Evolutionary conservation across 176 grass and related monocot species (phyloP), one percentile per base, ranked within the genome.

Genomic region (Chloris gayana): DNA sequence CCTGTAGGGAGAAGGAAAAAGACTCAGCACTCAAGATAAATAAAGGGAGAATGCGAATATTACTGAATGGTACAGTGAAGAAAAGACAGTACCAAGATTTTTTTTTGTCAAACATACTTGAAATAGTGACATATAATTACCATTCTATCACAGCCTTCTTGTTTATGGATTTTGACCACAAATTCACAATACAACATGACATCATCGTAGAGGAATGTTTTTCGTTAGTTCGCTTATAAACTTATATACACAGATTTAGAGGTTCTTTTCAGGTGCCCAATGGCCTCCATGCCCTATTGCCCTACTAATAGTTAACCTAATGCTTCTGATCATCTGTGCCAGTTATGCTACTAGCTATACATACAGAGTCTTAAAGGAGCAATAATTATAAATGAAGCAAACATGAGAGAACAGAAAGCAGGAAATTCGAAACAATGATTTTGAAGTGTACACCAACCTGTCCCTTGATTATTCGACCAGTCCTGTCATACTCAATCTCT

Each of bases 391-490:
- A 3, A 15, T 3, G 42, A 81, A 25, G 3, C 7, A 27, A 62
- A 9, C 10, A 3, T 6, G 63, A 59, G 45, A 32, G 3, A 68
- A 51, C 3, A 22, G 37, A 7, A 29, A 50, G 29, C 29, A 59
- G 19, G 14, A 62, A 70, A 35, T 35, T 37, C 25, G 5, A 73
- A 46, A 61, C 3, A 27, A 7, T 1, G 18, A 15, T 33, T 6
- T 0, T 39, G 0, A 70, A 80, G 41, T 18, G 13, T 58, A 30
- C 54, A 71, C 72, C 34, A 85, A 95, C 92, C 86, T 98, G 92
- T 67, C 92, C 92, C 81, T 91, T 98, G 59, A 95, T 98, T 75
- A 98, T 94, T 72, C 96, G 84, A 60, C 92, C 92, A 84, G 92
- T 86, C 19, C 90, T 79, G 62, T 98, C 92, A 82, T 95, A 98